Evolutionary conservation across 2,329 filamentous ascomycete species (phyloP).

Genomic region (Botrytis fabae): DNA sequence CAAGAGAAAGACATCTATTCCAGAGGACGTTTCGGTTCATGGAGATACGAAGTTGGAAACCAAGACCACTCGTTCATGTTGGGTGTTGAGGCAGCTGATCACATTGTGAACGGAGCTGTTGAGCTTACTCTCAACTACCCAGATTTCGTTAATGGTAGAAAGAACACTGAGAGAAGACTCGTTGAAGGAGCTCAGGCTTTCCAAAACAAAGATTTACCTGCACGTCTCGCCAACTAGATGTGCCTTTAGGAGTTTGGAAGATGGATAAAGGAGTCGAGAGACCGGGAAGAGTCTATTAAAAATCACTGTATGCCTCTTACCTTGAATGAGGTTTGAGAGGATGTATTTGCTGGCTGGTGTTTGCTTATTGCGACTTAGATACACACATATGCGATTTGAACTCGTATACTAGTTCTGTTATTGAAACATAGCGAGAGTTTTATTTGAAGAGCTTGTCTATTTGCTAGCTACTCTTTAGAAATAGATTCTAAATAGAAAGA

Average conservation of each 20-base stretch:
- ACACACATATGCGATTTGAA: conserved; percentile 17
- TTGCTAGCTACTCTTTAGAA: conserved; percentile 16
- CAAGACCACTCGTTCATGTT: conserved; percentile 74
- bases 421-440: conserved; percentile 17
- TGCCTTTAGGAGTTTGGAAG: neutral
- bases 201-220: conserved; percentile 35
- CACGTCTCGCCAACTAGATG: conserved; percentile 23
- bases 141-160: conserved; percentile 66
- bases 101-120: conserved; percentile 70
- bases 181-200: conserved; percentile 42
- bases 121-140: conserved; percentile 79
- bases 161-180: conserved; percentile 44
- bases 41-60: conserved; percentile 90
- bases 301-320: neutral
- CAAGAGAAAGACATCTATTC: conserved; percentile 91
- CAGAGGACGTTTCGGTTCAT: conserved; percentile 94
- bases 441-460: conserved; percentile 15
- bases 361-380: conserved; percentile 22
- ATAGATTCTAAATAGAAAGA: conserved; percentile 1
- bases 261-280: neutral
- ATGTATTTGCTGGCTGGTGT: neutral
- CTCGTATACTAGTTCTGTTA: conserved; percentile 9
- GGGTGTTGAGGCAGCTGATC: conserved; percentile 72
- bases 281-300: neutral
- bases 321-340: neutral